phyloP scores from a whole-genome alignment of 345 rosid genomes.

The Bretschneidera sinensis region DNA sequence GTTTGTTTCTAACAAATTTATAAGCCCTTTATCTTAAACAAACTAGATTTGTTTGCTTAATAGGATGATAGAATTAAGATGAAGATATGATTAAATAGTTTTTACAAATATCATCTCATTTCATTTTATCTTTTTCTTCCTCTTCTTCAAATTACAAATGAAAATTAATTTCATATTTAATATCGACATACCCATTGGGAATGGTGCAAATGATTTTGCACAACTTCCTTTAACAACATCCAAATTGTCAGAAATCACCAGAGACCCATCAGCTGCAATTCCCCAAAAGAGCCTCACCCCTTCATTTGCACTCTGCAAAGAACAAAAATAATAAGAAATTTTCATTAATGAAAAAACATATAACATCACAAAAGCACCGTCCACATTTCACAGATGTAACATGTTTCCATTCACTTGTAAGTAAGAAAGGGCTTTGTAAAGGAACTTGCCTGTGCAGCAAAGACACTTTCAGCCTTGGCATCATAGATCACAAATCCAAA shows the following conservation, averaged over 20 bases:
- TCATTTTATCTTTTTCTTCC: no score
- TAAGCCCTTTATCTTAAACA: no score
- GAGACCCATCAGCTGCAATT: slow-evolving; percentile 51
- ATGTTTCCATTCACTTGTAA: background rate
- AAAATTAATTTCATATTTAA: no score
- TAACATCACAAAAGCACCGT: background rate
- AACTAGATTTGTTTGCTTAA: no score
- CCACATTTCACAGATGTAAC: background rate
- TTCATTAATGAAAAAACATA: background rate
- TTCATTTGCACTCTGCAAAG: slow-evolving; percentile 46
- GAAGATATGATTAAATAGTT: no score
- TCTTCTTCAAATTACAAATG: no score
- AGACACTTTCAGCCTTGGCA: slow-evolving; percentile 41
- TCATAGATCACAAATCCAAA: slow-evolving; percentile 62
- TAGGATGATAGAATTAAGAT: no score
- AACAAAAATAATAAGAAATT: background rate
- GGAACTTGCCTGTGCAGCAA: slow-evolving; percentile 44
- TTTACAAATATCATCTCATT: no score
- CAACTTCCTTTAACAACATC: slow-evolving; percentile 56
- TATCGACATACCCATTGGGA: slow-evolving; percentile 37
- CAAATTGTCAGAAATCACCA: slow-evolving; percentile 49
- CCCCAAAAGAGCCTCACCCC: slow-evolving; percentile 58
- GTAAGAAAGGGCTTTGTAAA: background rate
- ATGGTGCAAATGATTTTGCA: slow-evolving; percentile 65
- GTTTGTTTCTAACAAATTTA: no score